Base-by-base conservation (phyloP, 768 basidiomycete species). In the Russula earlei region DNA sequence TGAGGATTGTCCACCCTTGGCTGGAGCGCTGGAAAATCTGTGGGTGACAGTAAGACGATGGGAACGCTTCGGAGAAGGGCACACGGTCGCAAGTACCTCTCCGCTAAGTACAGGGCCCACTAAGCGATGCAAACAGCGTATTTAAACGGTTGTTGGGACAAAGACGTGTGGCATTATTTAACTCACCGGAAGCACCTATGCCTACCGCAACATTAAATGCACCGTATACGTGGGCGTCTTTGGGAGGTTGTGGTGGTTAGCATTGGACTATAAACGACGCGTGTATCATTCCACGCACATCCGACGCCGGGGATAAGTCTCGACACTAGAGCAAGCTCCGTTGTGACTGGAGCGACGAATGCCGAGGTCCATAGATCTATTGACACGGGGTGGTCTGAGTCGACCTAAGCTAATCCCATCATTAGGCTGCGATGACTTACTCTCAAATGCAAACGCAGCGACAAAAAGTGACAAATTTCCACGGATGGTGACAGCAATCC, bases 161-260 rank as follows among this genome's bases (percentile, higher is more conserved):
- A 17, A 49, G 2, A 52, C 40, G 3, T 10, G 10, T 12, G 17
- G 70, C 77, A n/a, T 66, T 5, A 4, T 17, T 20, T 5, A 29
- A 45, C 53, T 54, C 61, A 85, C 85, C 64, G 44, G 79, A 69
- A 33, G 81, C 76, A 29, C 84, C 86, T 54, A 84, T 65, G 1
- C 83, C 85, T 58, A 81, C 87, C 3, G 79, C 80, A 11, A 88
- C 64, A 68, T 87, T 90, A 65, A 86, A 87, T 0, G 80, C 82
- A 4, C 81, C 86, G 62, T 86, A 89, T 3, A 85, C 75, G 63
- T 88, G 85, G 0, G 78, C 86, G 67, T 84, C 87, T 88, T 61
- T 27, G 37, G 53, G 47, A 37, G 19, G 8, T 10, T 33, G 10
- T 33, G 5, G 31, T 6, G 2, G 15, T 27, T 8, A 31, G 37